Conservation (phyloP, 202 grass and related monocot genomes). For the Carex sylvatica region DNA sequence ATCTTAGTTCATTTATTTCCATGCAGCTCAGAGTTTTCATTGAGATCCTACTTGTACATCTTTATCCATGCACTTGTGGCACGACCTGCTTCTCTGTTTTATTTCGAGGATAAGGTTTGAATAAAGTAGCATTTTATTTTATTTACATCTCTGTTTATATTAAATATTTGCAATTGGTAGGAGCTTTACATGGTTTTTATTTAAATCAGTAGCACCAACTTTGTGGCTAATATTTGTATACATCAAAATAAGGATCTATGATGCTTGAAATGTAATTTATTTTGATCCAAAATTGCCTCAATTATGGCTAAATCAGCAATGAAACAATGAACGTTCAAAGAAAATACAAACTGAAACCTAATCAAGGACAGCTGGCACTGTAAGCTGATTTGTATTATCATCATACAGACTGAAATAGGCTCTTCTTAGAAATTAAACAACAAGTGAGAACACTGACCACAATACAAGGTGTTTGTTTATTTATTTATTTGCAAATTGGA, state of each 20-base stretch:
- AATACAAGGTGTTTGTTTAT: background rate
- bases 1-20: conserved; percentile 1
- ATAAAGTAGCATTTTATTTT: conserved; percentile 1
- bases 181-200: background rate
- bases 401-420: conserved; percentile 2
- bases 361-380: background rate
- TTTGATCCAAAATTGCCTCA: background rate
- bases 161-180: conserved; percentile 8
- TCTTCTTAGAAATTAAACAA: conserved; percentile 11
- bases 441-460: background rate
- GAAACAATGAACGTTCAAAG: background rate
- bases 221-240: background rate
- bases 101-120: conserved; percentile 75
- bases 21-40: conserved; percentile 87
- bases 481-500: background rate
- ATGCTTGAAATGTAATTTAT: background rate
- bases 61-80: conserved; percentile 81
- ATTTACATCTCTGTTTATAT: conserved; percentile 24
- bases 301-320: background rate
- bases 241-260: background rate
- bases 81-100: conserved; percentile 79
- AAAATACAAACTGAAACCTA: background rate
- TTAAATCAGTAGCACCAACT: background rate
- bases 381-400: background rate
- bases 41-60: conserved; percentile 95